These are phyloP conservation scores for Trichophyton simii DNA, from an alignment of 2,329 filamentous ascomycete species.

Conservation along the genomic window DNA sequence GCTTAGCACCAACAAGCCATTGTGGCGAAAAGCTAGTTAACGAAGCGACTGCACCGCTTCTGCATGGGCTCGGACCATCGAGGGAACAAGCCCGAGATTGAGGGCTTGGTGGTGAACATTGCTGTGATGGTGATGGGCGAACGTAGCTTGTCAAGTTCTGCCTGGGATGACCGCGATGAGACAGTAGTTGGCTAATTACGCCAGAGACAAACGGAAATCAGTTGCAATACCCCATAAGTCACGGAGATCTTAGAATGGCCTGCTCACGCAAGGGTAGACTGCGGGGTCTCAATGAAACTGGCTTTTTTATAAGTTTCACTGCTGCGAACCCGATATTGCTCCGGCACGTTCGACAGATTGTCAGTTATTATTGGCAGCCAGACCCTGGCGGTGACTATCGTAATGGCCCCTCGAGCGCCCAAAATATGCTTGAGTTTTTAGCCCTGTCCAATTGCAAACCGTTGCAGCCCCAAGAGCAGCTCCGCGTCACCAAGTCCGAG, in stretches of 20 bases:
- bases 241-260: too few species aligned
- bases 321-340: neutral
- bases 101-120: neutral
- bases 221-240: too few species aligned
- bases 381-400: neutral
- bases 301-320: neutral
- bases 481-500: neutral
- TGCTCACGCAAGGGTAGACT: too few species aligned
- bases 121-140: neutral
- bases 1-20: neutral
- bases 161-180: too few species aligned
- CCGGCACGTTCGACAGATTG: neutral
- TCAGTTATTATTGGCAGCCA: neutral
- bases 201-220: too few species aligned
- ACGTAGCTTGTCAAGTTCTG: too few species aligned
- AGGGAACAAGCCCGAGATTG: neutral
- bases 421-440: neutral
- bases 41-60: neutral
- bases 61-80: neutral
- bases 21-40: neutral
- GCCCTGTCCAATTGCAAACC: neutral
- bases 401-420: neutral
- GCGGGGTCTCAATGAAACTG: too few species aligned
- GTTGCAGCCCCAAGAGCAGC: neutral
- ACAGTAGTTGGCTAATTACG: too few species aligned